phyloP scores from a whole-genome alignment of 441 rosid genomes.

The Eruca vesicaria region DNA sequence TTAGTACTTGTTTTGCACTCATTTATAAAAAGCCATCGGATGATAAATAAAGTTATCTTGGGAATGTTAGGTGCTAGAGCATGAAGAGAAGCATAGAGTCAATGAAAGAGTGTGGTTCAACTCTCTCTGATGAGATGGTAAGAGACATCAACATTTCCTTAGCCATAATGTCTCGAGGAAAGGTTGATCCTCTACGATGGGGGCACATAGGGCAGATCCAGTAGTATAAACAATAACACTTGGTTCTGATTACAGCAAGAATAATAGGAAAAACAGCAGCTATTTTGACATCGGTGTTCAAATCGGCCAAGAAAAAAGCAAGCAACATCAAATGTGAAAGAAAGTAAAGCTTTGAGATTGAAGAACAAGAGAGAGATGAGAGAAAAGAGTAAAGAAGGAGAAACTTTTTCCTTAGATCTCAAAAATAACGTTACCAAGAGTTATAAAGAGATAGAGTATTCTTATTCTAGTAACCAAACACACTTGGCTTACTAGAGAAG shows the following conservation, averaged over 20 bases:
- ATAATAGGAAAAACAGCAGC: slow-evolving; percentile 25
- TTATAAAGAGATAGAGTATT: too few species aligned
- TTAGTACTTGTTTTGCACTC: background rate
- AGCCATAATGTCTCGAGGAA: slow-evolving; percentile 59
- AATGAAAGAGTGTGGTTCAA: slow-evolving; percentile 78
- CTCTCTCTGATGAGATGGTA: slow-evolving; percentile 80
- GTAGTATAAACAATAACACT: slow-evolving; percentile 32
- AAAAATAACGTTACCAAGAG: too few species aligned
- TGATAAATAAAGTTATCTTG: background rate
- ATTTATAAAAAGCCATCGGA: background rate
- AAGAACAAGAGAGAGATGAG: too few species aligned
- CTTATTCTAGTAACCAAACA: too few species aligned
- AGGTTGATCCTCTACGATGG: slow-evolving; percentile 45
- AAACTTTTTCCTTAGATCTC: too few species aligned
- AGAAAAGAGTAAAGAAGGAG: too few species aligned
- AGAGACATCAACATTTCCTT: slow-evolving; percentile 65
- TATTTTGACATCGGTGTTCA: slow-evolving; percentile 68
- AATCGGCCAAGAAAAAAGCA: slow-evolving; percentile 72
- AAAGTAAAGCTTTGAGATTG: too few species aligned
- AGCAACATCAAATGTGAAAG: slow-evolving; percentile 68
- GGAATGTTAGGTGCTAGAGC: background rate
- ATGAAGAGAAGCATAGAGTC: slow-evolving; percentile 29
- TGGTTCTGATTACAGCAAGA: background rate
- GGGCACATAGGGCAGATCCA: slow-evolving; percentile 23
- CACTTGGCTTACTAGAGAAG: too few species aligned